A percentile compares a stretch with the other conserved stretches of the same genome.
Evolutionary conservation across 768 basidiomycete genomes (phyloP).

Genomic region (Podaxis carcinomalis): DNA sequence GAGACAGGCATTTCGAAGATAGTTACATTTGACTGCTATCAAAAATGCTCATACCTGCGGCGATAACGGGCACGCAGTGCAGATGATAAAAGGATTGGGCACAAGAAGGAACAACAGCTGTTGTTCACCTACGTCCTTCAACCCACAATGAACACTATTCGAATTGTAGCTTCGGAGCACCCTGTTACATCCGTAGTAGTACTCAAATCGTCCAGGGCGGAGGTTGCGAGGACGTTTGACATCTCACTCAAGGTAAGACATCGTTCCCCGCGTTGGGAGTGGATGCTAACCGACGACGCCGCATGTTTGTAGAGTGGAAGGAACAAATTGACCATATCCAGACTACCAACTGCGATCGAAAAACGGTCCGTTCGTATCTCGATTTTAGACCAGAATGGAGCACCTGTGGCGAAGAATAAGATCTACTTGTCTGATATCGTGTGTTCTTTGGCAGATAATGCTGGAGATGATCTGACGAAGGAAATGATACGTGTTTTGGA

Average conservation of each 20-base stretch:
- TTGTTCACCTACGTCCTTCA: not conserved
- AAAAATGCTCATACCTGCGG: not conserved
- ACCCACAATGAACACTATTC: not conserved
- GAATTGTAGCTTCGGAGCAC: slow-evolving; percentile 30
- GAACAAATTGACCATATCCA: slow-evolving; percentile 45
- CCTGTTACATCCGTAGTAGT: slow-evolving; percentile 53
- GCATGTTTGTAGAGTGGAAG: slow-evolving; percentile 38
- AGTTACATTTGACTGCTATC: not conserved
- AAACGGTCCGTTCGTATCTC: slow-evolving; percentile 49
- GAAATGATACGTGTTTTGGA: slow-evolving; percentile 30
- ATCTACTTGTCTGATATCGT: slow-evolving; percentile 47
- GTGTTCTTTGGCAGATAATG: slow-evolving; percentile 29
- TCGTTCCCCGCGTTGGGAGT: not conserved
- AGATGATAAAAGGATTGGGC: not conserved
- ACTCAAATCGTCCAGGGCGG: slow-evolving; percentile 52
- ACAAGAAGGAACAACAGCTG: not conserved
- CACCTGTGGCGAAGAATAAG: not conserved
- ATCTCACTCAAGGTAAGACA: slow-evolving; percentile 41
- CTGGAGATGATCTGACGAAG: slow-evolving; percentile 19
- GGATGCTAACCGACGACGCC: not conserved
- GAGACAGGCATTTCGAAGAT: too few species aligned
- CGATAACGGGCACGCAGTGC: not conserved
- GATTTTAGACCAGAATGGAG: slow-evolving; percentile 36
- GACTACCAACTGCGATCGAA: slow-evolving; percentile 46
- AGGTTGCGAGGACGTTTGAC: slow-evolving; percentile 48